Evolutionary conservation across 1,139 yeast species (phyloP), one percentile per base, ranked within the genome.

Genomic region (Debaryomycetaceae sp.): DNA sequence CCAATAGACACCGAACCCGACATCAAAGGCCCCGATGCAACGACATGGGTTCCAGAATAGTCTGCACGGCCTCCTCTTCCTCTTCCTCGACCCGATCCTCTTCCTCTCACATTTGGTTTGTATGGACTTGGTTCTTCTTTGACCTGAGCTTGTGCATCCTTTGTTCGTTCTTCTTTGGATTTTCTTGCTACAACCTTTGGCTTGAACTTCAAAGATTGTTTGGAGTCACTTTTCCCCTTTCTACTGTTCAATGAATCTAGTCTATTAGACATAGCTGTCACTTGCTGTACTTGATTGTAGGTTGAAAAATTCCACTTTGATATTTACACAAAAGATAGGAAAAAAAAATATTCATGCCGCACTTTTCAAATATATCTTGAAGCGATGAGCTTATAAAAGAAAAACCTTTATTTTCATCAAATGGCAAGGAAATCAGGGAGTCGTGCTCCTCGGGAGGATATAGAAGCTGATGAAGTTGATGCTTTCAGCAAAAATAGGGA

Each of bases 111-210:
- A 46, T 56, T 44, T 3, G 16, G 33, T 29, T 35, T 42, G 26
- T 50, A 43, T 1, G 54, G 45, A 5, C 50, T 50, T 11, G 48
- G 54, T 44, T 67, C 73, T 15, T 64, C 61, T 44, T 79, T 75
- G 37, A 76, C 65, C 45, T 72, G 70, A 6, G 50, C 58, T 1
- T 89, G 87, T 0, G 89, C 89, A 31, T 80, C 79, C 34, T 83
- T 81, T 22, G 81, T 94, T 57, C 96, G 70, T 53, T 87, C 96
- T 52, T 86, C 92, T 50, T 87, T 83, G 16, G 88, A 67, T 56
- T 87, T 79, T 61, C 97, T 71, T 1, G 87, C 87, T 32, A 88
- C 95, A 1, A 73, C 83, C 58, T 88, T 88, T 1, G 96, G 96
- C 55, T 82, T 78, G 61, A 88, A 88, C 59, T 83, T 81, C 39